Conservation (phyloP, 1,284 basidiomycete species). For the Ceratobasidium sp. region DNA sequence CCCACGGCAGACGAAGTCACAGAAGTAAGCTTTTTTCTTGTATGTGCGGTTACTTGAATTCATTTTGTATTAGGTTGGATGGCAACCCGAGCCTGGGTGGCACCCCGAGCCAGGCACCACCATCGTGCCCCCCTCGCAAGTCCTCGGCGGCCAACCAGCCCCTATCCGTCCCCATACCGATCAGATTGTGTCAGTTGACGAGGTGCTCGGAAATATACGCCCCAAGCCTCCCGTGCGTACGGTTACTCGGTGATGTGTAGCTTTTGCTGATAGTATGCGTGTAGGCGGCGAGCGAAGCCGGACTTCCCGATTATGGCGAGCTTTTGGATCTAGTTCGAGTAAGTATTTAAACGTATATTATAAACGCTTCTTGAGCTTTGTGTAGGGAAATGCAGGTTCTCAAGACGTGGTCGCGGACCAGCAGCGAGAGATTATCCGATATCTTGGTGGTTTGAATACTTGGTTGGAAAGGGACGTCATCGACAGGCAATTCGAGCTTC, state of each 20-base stretch:
- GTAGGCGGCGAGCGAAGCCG: neutral
- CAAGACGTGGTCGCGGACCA: constrained; percentile 46
- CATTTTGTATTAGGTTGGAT: neutral
- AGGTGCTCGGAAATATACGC: neutral
- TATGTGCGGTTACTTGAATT: neutral
- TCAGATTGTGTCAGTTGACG: constrained; percentile 16
- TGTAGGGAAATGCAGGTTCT: constrained; percentile 39
- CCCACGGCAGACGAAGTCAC: constrained; percentile 18
- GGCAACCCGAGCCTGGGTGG: constrained; percentile 18
- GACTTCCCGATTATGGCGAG: constrained; percentile 44
- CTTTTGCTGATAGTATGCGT: neutral
- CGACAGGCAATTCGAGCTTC: constrained; percentile 46
- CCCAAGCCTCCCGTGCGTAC: constrained; percentile 14
- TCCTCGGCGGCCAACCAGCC: constrained; percentile 10
- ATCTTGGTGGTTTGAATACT: constrained; percentile 48
- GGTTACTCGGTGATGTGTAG: neutral
- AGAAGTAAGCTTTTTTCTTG: constrained; percentile 16
- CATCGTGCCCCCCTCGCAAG: constrained; percentile 20
- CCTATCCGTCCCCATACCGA: constrained; percentile 13
- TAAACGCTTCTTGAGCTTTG: neutral
- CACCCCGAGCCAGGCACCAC: constrained; percentile 23
- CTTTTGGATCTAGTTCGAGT: constrained; percentile 45
- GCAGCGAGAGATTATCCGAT: constrained; percentile 49
- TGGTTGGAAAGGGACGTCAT: constrained; percentile 49
- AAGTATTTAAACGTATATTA: neutral